Conservation (phyloP, 345 rosid genomes). For the Hibiscus trionum region DNA sequence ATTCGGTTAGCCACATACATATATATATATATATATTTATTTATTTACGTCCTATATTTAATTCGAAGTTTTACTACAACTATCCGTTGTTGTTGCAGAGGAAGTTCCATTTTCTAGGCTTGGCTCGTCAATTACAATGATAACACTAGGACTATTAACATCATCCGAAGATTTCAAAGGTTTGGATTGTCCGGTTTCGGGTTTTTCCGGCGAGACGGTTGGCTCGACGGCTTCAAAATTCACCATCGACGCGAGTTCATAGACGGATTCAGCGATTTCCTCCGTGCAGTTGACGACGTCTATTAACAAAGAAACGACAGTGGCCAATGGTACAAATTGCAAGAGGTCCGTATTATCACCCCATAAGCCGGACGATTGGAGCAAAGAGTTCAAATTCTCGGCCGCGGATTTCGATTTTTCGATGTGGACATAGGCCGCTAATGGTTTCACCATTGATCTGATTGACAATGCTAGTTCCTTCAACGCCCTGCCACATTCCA, state of each 20-base stretch:
- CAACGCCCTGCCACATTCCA: constrained; percentile 46
- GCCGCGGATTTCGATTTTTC: constrained; percentile 34
- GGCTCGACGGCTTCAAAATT: constrained; percentile 26
- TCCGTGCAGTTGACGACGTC: constrained; percentile 45
- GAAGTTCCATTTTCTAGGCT: background rate
- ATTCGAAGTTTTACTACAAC: background rate
- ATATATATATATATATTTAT: too few relatives aligned
- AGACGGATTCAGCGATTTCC: constrained; percentile 39
- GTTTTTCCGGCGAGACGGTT: constrained; percentile 28
- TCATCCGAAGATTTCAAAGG: background rate
- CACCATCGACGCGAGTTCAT: constrained; percentile 45
- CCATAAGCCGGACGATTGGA: constrained; percentile 35
- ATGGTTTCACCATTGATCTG: constrained; percentile 38
- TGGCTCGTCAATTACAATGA: background rate
- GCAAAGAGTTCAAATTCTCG: constrained; percentile 34
- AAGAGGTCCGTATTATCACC: constrained; percentile 34
- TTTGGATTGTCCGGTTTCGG: background rate
- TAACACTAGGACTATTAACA: background rate
- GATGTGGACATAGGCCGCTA: constrained; percentile 30
- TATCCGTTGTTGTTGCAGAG: background rate
- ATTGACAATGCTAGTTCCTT: constrained; percentile 50
- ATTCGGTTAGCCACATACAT: too few relatives aligned
- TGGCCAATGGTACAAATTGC: constrained; percentile 33
- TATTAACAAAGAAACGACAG: constrained; percentile 44
- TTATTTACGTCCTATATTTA: too few relatives aligned